These are phyloP conservation scores for Xanthoceras sorbifolium DNA, from an alignment of 345 rosid genomes.

Conservation along the genomic window DNA sequence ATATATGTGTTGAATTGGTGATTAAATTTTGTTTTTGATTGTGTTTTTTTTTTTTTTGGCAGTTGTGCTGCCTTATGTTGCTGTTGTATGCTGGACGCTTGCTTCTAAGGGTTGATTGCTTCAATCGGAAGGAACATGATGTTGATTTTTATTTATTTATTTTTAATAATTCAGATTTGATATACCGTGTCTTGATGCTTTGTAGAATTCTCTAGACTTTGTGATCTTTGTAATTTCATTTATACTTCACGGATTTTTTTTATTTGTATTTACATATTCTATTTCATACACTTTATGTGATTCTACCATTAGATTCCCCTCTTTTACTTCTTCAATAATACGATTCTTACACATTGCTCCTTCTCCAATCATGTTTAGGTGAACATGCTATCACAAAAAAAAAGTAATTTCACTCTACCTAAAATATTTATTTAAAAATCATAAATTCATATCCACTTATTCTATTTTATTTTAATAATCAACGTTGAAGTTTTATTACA, in stretches of 20 bases:
- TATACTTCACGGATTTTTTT: background rate
- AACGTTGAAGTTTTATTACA: too few species aligned
- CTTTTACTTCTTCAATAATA: background rate
- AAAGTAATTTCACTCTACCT: too few species aligned
- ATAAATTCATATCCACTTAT: too few species aligned
- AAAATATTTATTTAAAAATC: too few species aligned
- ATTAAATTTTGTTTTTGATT: background rate
- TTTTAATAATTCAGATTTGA: background rate
- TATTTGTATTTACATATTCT: too few species aligned
- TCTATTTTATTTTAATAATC: too few species aligned
- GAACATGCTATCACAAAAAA: too few species aligned
- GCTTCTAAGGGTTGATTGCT: slow-evolving; percentile 42
- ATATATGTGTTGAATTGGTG: background rate
- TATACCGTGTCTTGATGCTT: background rate
- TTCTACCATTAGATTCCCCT: too few species aligned
- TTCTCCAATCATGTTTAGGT: too few species aligned
- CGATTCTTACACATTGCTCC: too few species aligned
- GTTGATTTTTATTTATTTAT: background rate
- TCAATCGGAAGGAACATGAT: background rate
- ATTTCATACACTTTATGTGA: background rate
- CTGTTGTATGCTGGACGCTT: slow-evolving; percentile 65
- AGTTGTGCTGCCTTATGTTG: slow-evolving; percentile 79
- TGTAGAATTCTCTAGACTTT: background rate
- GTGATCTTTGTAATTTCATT: background rate
- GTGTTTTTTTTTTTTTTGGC: slow-evolving; percentile 16